Conservation (phyloP, 2,329 filamentous ascomycete genomes). For the Chaetomium sp. region DNA sequence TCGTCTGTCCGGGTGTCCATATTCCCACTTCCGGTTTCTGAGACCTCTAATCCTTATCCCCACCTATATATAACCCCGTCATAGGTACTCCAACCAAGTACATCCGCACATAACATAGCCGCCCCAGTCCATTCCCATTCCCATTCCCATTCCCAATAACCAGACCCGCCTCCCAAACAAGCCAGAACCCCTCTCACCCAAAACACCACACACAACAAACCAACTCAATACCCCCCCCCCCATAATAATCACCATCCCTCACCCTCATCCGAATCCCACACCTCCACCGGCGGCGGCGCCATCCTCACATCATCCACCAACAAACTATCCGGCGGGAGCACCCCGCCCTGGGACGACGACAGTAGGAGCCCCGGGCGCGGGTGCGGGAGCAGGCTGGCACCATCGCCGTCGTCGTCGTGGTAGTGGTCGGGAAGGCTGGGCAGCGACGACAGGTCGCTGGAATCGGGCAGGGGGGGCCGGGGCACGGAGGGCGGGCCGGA, state of each 20-base stretch:
- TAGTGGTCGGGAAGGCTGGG: neutral
- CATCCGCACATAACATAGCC: neutral
- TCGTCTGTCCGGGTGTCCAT: neutral
- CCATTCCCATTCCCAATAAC: no score
- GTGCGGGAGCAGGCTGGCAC: slow-evolving; percentile 1
- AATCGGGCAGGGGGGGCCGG: slow-evolving; percentile 19
- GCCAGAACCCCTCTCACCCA: neutral
- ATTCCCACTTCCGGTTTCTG: no score
- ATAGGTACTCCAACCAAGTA: neutral
- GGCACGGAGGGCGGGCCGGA: slow-evolving; percentile 26
- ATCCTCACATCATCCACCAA: slow-evolving; percentile 41
- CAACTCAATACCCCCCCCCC: neutral
- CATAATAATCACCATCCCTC: neutral
- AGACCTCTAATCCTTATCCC: no score
- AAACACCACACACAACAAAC: neutral
- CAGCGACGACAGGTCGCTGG: slow-evolving; percentile 21
- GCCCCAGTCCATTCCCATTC: no score
- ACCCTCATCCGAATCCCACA: slow-evolving; percentile 42
- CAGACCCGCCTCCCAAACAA: neutral
- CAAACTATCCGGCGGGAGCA: slow-evolving; percentile 43
- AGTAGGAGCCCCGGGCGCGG: neutral
- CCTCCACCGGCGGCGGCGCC: slow-evolving; percentile 37
- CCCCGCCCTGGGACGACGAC: slow-evolving; percentile 24
- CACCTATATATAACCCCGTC: neutral
- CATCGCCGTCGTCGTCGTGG: neutral